Evolutionary conservation across 495 filamentous ascomycete species (phyloP).

Genomic region (Clavariopsis aquatica): DNA sequence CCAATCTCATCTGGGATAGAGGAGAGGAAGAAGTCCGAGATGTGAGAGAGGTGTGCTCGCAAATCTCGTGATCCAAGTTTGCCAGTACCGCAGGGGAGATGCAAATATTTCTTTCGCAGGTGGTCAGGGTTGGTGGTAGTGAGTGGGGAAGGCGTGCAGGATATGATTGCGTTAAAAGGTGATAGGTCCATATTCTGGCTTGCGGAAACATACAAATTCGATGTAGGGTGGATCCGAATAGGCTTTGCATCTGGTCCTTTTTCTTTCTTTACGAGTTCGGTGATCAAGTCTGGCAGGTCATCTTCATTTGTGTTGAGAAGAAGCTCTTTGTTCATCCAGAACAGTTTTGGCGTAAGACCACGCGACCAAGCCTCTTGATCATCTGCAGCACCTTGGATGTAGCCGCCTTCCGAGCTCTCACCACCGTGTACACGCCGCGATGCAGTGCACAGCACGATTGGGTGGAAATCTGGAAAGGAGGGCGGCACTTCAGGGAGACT

Average conservation of each 20-base stretch:
- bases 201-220: conserved; percentile 39
- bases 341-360: conserved; percentile 68
- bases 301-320: conserved; percentile 63
- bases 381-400: conserved; percentile 93
- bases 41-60: conserved; percentile 60
- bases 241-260: conserved; percentile 28
- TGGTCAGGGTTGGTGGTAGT: conserved; percentile 4
- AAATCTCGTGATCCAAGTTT: conserved; percentile 78
- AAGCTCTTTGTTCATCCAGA: conserved; percentile 66
- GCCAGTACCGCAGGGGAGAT: conserved; percentile 63
- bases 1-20: conserved; percentile 20
- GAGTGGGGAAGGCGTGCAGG: conserved; percentile 35
- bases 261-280: conserved; percentile 48
- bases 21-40: conserved; percentile 57
- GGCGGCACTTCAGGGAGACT: conserved; percentile 32
- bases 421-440: conserved; percentile 67
- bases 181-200: conserved; percentile 23
- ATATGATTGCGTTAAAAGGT: conserved; percentile 42
- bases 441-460: conserved; percentile 78
- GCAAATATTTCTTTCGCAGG: conserved; percentile 49
- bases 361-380: conserved; percentile 86
- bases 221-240: conserved; percentile 41
- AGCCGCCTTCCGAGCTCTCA: conserved; percentile 70
- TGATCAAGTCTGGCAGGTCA: conserved; percentile 66
- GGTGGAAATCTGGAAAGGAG: conserved; percentile 52